Evolutionary conservation across 2,329 filamentous ascomycete species (phyloP), one percentile per base, ranked within the genome.

Genomic region (Monilinia fructicola): DNA sequence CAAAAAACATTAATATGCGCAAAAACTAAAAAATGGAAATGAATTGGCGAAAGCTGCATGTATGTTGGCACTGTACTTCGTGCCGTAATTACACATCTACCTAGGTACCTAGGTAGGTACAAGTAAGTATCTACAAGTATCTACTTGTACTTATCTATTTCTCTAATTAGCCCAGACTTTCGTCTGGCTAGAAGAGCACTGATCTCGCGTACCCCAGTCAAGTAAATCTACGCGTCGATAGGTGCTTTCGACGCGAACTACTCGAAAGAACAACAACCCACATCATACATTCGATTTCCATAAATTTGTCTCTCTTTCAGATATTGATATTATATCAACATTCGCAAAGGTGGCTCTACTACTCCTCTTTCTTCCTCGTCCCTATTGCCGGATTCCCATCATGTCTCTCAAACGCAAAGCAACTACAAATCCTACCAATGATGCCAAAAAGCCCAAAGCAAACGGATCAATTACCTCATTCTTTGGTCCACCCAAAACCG

Each of bases 381-480:
- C 69, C 38, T 44, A n/a, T 31, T 21, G 50, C 35, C 54, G 23
- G 11, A 64, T 16, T 7, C 28, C 64, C 46, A 73, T 68, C 65
- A 76, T 76, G 75, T 74, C 83, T 14, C 78, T 87, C 69, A 92
- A 92, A 79, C 87, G 90, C 72, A 91, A 91, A 79, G 84, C 85
- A 54, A 83, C 83, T 53, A 79, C 81, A 28, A 71, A 78, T 7
- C 74, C 79, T 14, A 78, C 77, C 38, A 71, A 77, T 0, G 86
- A 89, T 54, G 75, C 82, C 55, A 93, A 93, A 78, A 93, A 93
- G 77, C 76, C 87, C 67, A 92, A 89, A 78, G 81, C 85, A 64
- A 90, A 95, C 75, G 87, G 83, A 69, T 93, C 84, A 80, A 96
- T 99, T 75, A 93, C 89, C 38, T 91, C 92, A 21, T 98, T 98